These are phyloP conservation scores for Colletotrichum sp. DNA, from an alignment of 2,329 filamentous ascomycete species.

Conservation along the genomic window DNA sequence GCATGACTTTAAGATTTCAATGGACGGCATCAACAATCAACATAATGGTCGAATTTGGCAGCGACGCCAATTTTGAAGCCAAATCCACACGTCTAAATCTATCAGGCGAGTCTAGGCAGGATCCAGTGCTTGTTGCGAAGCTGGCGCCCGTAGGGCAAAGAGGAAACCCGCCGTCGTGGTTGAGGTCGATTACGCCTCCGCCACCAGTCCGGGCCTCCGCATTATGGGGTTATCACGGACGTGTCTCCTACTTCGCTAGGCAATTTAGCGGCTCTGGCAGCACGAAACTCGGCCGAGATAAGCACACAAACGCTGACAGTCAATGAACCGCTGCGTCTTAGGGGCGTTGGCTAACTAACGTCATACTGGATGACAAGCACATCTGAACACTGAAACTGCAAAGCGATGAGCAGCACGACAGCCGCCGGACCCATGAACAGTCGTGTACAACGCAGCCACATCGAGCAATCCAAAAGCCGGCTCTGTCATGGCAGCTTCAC, in stretches of 20 bases:
- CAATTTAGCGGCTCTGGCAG: background rate
- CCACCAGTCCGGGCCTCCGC: background rate
- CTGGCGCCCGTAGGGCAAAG: background rate
- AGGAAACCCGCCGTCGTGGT: slow-evolving; percentile 4
- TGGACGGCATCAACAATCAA: background rate
- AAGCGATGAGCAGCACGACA: background rate
- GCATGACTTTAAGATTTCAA: background rate
- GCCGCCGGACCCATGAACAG: background rate
- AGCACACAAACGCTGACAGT: background rate
- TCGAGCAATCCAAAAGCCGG: background rate
- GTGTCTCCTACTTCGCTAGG: background rate
- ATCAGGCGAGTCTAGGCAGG: background rate
- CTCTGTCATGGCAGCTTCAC: background rate
- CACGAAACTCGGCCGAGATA: background rate
- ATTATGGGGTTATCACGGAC: background rate
- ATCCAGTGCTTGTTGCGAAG: background rate
- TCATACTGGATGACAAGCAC: background rate
- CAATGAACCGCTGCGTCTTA: background rate
- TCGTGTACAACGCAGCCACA: background rate
- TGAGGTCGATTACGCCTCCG: background rate
- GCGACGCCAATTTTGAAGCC: background rate
- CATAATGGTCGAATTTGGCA: background rate
- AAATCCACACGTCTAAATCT: background rate
- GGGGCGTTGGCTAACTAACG: background rate
- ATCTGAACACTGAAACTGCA: background rate